Base-by-base conservation (phyloP, 331 rosid genomes). In the Rosa hybrid region DNA sequence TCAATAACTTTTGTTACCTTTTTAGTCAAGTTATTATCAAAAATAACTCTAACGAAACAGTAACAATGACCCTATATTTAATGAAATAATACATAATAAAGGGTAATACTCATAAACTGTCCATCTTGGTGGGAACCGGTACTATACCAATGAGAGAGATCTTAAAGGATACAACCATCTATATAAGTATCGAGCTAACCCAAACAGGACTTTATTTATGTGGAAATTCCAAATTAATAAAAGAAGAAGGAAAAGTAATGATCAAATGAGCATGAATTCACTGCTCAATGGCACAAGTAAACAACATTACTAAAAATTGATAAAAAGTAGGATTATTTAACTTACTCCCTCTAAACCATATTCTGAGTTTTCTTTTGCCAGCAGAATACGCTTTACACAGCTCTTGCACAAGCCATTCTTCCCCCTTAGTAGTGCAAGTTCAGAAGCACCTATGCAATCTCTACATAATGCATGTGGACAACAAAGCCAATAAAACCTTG, bases 311-410 rank as follows among this genome's bases (percentile, higher is more conserved):
- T 5, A 41, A 25, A 27, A 50, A 53, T 16, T 14, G 18, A 49
- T 42, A 67, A 59, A 16, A 63, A 49, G 57, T 0, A 27, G 48
- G 49, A 49, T 82, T 48, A 60, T 70, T 27, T 71, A 21, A 74
- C 93, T 6, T 81, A 91, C 97, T 84, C 97, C 94, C 4, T 85
- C 77, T 10, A 60, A 72, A 72, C 85, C 92, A 44, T 76, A 85
- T 50, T 84, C 86, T 81, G 86, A 80, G 27, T 86, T 83, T 68
- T 78, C 72, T 76, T 90, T 93, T 18, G 89, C 83, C 39, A 88
- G 89, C 25, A 84, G 48, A n/a, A 87, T 86, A n/a, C 87, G 78
- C 56, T 84, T 80, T 77, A 72, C 72, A 83, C 98, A 93, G 0
- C 86, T 82, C 2, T 12, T 6, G 84, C 98, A 93, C 44, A 93